phyloP scores from a whole-genome alignment of 306 rosid genomes.

The Medicago arabica region DNA sequence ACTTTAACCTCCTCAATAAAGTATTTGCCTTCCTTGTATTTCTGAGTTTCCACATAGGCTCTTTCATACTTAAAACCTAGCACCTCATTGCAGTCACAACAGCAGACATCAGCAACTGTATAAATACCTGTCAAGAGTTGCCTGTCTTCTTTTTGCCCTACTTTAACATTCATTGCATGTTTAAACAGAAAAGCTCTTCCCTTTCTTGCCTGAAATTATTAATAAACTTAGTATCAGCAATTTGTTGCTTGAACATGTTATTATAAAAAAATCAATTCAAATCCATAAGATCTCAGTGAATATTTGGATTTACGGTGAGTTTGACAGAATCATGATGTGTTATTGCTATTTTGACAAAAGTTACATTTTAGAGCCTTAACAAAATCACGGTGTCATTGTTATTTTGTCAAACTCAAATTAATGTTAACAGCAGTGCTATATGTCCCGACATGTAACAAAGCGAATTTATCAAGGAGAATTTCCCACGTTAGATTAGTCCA shows the following conservation, averaged over 20 bases:
- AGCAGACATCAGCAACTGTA: conserved; percentile 58
- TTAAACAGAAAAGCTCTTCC: conserved; percentile 72
- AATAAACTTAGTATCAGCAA: not conserved
- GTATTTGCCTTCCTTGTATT: conserved; percentile 53
- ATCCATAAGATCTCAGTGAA: too few relatives aligned
- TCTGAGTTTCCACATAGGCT: conserved; percentile 60
- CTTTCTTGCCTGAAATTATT: conserved; percentile 61
- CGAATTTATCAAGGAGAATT: too few relatives aligned
- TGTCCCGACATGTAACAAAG: too few relatives aligned
- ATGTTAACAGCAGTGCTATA: too few relatives aligned
- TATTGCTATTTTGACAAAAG: too few relatives aligned
- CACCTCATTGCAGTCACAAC: conserved; percentile 57
- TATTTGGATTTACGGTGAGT: too few relatives aligned
- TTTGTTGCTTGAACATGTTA: not conserved
- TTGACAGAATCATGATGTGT: too few relatives aligned
- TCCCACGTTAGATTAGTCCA: too few relatives aligned
- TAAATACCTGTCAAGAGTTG: conserved; percentile 59
- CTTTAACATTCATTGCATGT: conserved; percentile 46
- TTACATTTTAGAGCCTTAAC: too few relatives aligned
- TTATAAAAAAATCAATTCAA: not conserved
- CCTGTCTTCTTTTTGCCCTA: conserved; percentile 53
- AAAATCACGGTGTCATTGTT: too few relatives aligned
- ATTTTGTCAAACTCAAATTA: too few relatives aligned
- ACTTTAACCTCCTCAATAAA: conserved; percentile 49
- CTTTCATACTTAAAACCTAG: conserved; percentile 76